These are phyloP conservation scores for Melaleuca quinquenervia DNA, from an alignment of 345 rosid genomes.

Conservation along the genomic window DNA sequence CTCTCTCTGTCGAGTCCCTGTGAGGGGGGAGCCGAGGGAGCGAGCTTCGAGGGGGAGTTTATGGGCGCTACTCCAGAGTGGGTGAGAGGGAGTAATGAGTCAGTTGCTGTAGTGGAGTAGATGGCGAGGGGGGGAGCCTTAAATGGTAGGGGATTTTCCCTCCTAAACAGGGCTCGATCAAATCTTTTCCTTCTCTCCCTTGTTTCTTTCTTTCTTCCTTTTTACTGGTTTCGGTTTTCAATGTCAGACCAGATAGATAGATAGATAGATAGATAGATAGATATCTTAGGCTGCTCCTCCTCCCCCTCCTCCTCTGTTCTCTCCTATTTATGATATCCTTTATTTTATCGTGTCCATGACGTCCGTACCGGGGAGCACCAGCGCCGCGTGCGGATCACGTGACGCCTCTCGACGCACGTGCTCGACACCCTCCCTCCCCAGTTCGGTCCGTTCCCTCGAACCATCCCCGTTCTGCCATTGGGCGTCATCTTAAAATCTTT, in stretches of 20 bases:
- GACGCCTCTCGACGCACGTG: background rate
- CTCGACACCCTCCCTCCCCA: background rate
- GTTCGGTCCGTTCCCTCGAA: background rate
- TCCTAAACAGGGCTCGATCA: constrained; percentile 4
- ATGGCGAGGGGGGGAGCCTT: background rate
- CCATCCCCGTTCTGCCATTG: background rate
- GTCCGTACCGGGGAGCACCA: constrained; percentile 20
- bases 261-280: background rate
- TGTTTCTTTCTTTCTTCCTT: background rate
- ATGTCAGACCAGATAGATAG: constrained; percentile 8
- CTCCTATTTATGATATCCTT: background rate
- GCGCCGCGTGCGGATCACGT: background rate
- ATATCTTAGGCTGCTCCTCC: background rate
- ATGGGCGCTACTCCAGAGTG: background rate
- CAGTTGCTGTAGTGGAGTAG: background rate
- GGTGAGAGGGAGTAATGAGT: background rate
- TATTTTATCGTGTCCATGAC: constrained; percentile 33
- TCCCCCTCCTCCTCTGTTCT: background rate
- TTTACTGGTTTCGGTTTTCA: background rate
- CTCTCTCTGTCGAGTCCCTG: background rate
- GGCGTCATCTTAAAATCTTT: background rate
- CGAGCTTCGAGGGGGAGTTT: background rate
- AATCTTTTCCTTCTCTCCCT: background rate
- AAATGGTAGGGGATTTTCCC: background rate
- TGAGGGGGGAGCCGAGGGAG: background rate